Base-by-base conservation (phyloP, 2,329 filamentous ascomycete species). In the Neoscytalidium dimidiatum region DNA sequence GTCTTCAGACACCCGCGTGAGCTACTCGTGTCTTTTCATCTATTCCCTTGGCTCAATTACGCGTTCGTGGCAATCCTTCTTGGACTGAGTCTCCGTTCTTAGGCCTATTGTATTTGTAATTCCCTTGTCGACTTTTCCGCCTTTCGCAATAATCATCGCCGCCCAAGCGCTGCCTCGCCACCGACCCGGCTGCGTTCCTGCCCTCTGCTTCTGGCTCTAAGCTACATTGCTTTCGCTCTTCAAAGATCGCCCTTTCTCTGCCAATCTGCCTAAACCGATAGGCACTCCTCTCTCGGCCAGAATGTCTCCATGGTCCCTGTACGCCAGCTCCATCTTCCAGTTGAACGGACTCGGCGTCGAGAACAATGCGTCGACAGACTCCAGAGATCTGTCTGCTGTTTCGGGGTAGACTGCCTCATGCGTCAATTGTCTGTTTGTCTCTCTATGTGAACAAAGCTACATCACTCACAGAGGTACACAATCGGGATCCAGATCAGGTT, bases 401-500 rank as follows among this genome's bases (percentile, higher is more conserved):
- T 82, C 80, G 2, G 79, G 80, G 58, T 80, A 81, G 66, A 82
- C 62, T 67, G 29, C 6, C 14, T 4, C 41, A 19, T 1, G 13
- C 13, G 41, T 67, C 48, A 64, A 53, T 48, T 8, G 28, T 19
- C 38, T 60, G 61, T 49, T 7, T 11, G n/a, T 26, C 26, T 11
- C 9, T 31, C 29, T 28, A 17, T 2, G n/a, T 1, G 9, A 7
- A 35, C 31, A 11, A 29, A 9, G n/a, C n/a, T n/a, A n/a, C n/a
- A n/a, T n/a, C 43, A 61, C 64, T 35, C 33, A 66, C 57, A 78
- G n/a, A 84, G 71, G 69, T 77, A 85, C 41, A 85, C 73, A n/a
- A 82, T 76, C 0, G 83, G 82, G 7, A 84, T 78, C 75, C 80
- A 84, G 7, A 84, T 68, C 11, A 85, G 69, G 67, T 86, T 85